Conservation (phyloP, 148 eudicot species). For the Vaccinium darrowii region DNA sequence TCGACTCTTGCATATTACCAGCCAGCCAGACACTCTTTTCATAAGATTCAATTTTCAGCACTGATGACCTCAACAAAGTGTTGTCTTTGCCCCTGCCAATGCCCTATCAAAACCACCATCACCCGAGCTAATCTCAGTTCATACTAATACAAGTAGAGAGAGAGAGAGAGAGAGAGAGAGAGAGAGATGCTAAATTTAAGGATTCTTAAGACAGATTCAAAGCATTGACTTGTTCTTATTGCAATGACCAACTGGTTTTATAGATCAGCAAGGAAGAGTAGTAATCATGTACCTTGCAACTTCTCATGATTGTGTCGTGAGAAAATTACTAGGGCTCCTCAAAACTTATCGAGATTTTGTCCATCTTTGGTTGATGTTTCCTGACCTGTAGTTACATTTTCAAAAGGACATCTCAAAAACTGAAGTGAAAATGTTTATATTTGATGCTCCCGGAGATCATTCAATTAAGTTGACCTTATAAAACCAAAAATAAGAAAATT, state of each 20-base stretch:
- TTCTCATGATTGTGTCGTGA: neutral
- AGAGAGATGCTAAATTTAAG: neutral
- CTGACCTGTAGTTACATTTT: slow-evolving; percentile 36
- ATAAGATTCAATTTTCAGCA: neutral
- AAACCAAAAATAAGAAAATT: too few relatives aligned
- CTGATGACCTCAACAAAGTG: neutral
- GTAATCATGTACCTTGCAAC: slow-evolving; percentile 7
- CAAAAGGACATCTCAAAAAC: neutral
- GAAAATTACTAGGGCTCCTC: slow-evolving; percentile 30
- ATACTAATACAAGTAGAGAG: neutral
- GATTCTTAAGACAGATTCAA: neutral
- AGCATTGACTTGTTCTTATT: neutral
- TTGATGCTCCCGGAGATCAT: neutral
- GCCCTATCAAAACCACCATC: neutral
- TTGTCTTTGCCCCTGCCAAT: neutral
- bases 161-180: neutral
- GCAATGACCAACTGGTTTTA: neutral
- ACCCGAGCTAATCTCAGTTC: neutral
- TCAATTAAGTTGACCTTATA: neutral
- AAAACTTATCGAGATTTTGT: slow-evolving; percentile 42
- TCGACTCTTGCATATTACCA: neutral
- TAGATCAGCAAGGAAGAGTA: neutral
- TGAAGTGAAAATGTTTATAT: neutral
- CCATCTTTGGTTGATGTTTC: slow-evolving; percentile 60
- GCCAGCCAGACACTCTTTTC: neutral